A percentile compares a stretch with the other conserved stretches of the same genome.
phyloP scores from a whole-genome alignment of 495 filamentous ascomycete species.

The Chlorociboria aeruginascens region DNA sequence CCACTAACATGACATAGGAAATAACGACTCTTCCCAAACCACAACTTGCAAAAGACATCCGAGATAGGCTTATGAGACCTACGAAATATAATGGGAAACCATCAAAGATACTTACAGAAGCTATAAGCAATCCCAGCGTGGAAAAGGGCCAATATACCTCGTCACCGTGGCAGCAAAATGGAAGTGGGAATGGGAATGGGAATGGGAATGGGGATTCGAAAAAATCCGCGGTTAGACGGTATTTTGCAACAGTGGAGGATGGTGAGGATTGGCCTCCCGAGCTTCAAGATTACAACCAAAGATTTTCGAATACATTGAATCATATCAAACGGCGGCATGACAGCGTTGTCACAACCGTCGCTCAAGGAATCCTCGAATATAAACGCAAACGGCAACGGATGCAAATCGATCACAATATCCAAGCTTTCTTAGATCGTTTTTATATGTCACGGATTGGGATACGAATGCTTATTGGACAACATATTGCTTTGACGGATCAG shows the following conservation, averaged over 20 bases:
- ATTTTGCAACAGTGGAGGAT: constrained; percentile 87
- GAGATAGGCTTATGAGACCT: constrained; percentile 65
- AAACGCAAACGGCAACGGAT: constrained; percentile 92
- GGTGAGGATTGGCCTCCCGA: constrained; percentile 87
- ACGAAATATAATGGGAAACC: constrained; percentile 45
- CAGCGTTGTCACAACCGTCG: constrained; percentile 87
- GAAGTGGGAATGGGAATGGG: constrained; percentile 33
- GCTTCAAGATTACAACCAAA: constrained; percentile 83
- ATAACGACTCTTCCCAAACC: constrained; percentile 78
- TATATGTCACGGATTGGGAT: constrained; percentile 99
- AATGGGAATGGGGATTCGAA: constrained; percentile 42
- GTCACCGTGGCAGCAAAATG: constrained; percentile 34
- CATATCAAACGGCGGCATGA: constrained; percentile 94
- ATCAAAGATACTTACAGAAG: constrained; percentile 61
- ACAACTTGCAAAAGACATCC: constrained; percentile 60
- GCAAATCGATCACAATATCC: constrained; percentile 96
- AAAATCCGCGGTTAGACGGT: constrained; percentile 51
- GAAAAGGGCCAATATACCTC: constrained; percentile 78
- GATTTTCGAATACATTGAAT: constrained; percentile 73
- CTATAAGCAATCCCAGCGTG: constrained; percentile 82
- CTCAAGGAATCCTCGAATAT: constrained; percentile 94
- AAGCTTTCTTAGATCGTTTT: constrained; percentile 93
- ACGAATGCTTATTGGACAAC: constrained; percentile 96
- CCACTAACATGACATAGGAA: constrained; percentile 48
- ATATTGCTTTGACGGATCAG: constrained; percentile 92